phyloP scores from a whole-genome alignment of 2,329 filamentous ascomycete genomes.

The Neurospora sp. region DNA sequence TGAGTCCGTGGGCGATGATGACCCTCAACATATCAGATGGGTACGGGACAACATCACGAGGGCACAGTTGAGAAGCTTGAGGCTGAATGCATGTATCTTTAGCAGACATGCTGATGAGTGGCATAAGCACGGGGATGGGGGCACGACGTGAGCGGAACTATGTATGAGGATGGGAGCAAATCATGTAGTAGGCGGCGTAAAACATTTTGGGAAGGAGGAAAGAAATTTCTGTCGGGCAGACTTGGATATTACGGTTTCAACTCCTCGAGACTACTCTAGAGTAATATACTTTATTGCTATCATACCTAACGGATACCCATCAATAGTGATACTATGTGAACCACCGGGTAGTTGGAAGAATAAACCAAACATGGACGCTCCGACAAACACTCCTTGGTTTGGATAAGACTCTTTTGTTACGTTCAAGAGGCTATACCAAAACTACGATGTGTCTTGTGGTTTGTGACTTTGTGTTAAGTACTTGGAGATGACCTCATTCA shows the following conservation, averaged over 20 bases:
- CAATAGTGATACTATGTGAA: background rate
- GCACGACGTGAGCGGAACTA: background rate
- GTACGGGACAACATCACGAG: too few relatives aligned
- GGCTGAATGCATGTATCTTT: too few relatives aligned
- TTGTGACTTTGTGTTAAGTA: too few relatives aligned
- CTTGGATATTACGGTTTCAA: too few relatives aligned
- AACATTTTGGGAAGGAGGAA: too few relatives aligned
- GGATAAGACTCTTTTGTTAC: too few relatives aligned
- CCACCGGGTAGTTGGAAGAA: background rate
- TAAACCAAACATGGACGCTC: background rate
- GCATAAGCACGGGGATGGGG: background rate
- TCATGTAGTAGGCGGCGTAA: too few relatives aligned
- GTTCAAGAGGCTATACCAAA: background rate
- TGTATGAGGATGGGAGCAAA: too few relatives aligned
- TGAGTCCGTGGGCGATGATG: background rate
- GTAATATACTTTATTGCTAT: background rate
- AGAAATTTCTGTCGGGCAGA: too few relatives aligned
- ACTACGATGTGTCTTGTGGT: background rate
- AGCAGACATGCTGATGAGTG: too few relatives aligned
- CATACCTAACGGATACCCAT: background rate
- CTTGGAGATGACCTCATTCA: background rate
- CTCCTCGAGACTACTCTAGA: too few relatives aligned
- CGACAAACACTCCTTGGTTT: background rate
- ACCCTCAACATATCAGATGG: background rate
- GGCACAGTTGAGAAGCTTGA: too few relatives aligned